Evolutionary conservation across 2,329 filamentous ascomycete species (phyloP).

Genomic region (Stenocarpella maydis): DNA sequence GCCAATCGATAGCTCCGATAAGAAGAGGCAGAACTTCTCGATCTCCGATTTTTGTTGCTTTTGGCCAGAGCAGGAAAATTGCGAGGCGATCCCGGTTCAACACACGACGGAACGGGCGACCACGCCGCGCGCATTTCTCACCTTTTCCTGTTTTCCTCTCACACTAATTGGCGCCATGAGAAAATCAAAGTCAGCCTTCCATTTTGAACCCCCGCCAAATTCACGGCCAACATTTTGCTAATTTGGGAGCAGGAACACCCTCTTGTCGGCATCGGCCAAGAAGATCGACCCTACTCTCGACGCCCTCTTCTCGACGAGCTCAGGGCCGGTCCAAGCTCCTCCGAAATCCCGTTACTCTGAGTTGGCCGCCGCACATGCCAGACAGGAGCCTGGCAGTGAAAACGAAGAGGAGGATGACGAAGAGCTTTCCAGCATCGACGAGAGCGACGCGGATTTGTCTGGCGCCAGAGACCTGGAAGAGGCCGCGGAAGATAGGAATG

Average conservation of each 20-base stretch:
- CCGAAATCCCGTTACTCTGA: slow-evolving; percentile 55
- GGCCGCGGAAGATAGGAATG: slow-evolving; percentile 49
- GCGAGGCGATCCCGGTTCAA: slow-evolving; percentile 9
- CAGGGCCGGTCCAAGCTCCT: slow-evolving; percentile 63
- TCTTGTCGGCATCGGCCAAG: slow-evolving; percentile 56
- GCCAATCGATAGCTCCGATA: slow-evolving; percentile 30
- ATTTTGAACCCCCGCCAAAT: background rate
- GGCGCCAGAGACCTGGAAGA: slow-evolving; percentile 56
- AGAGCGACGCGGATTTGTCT: slow-evolving; percentile 38
- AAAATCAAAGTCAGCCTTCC: slow-evolving; percentile 30
- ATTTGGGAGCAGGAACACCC: slow-evolving; percentile 46
- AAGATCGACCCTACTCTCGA: slow-evolving; percentile 74
- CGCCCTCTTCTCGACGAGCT: slow-evolving; percentile 76
- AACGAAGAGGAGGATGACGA: slow-evolving; percentile 39
- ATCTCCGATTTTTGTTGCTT: slow-evolving; percentile 16
- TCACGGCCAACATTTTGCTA: background rate
- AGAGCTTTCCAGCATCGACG: slow-evolving; percentile 40
- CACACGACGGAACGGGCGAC: slow-evolving; percentile 1
- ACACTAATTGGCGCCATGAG: slow-evolving; percentile 18
- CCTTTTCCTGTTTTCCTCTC: background rate
- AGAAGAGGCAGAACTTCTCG: slow-evolving; percentile 2
- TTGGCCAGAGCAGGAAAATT: slow-evolving; percentile 19
- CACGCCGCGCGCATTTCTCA: background rate
- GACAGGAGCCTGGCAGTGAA: slow-evolving; percentile 38
- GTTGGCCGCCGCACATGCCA: slow-evolving; percentile 44